These are phyloP conservation scores for Croton setiger DNA, from an alignment of 441 rosid genomes.

Conservation along the genomic window DNA sequence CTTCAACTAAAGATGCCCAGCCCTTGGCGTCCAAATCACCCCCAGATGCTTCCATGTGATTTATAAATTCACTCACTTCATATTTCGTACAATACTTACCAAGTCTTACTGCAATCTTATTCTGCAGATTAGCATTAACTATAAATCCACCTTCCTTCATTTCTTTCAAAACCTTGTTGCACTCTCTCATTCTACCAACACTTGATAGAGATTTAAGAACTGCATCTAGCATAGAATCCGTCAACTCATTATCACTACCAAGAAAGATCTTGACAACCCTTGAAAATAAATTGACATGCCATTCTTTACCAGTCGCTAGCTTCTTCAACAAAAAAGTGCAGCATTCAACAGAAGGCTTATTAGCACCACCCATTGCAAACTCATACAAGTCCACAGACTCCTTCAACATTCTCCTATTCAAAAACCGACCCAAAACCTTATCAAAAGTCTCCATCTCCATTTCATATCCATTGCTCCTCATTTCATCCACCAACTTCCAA, in stretches of 20 bases:
- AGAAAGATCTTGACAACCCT: slow-evolving; percentile 52
- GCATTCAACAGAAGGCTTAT: slow-evolving; percentile 49
- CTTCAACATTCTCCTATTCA: slow-evolving; percentile 55
- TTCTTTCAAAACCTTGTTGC: slow-evolving; percentile 55
- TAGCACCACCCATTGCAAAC: slow-evolving; percentile 56
- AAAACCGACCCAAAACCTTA: slow-evolving; percentile 50
- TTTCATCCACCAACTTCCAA: slow-evolving; percentile 66
- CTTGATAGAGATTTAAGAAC: slow-evolving; percentile 63
- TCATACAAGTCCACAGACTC: slow-evolving; percentile 78
- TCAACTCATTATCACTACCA: slow-evolving; percentile 47
- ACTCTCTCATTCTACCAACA: slow-evolving; percentile 53
- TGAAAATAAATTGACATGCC: slow-evolving; percentile 59
- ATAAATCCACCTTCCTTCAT: slow-evolving; percentile 56
- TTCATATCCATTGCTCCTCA: slow-evolving; percentile 55
- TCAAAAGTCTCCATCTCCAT: slow-evolving; percentile 62
- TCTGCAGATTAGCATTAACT: slow-evolving; percentile 40
- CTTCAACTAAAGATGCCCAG: slow-evolving; percentile 61
- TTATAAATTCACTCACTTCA: slow-evolving; percentile 45
- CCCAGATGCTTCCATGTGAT: slow-evolving; percentile 45
- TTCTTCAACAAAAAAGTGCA: slow-evolving; percentile 60
- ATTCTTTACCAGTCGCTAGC: slow-evolving; percentile 50
- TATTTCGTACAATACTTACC: slow-evolving; percentile 52
- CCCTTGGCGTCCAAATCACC: slow-evolving; percentile 45
- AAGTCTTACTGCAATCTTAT: slow-evolving; percentile 51
- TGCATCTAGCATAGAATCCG: slow-evolving; percentile 52